Percentiles rank a stretch among this genome's conserved stretches.
These are phyloP conservation scores for Boletus smithii DNA, from an alignment of 1,284 basidiomycete genomes.

Conservation along the genomic window DNA sequence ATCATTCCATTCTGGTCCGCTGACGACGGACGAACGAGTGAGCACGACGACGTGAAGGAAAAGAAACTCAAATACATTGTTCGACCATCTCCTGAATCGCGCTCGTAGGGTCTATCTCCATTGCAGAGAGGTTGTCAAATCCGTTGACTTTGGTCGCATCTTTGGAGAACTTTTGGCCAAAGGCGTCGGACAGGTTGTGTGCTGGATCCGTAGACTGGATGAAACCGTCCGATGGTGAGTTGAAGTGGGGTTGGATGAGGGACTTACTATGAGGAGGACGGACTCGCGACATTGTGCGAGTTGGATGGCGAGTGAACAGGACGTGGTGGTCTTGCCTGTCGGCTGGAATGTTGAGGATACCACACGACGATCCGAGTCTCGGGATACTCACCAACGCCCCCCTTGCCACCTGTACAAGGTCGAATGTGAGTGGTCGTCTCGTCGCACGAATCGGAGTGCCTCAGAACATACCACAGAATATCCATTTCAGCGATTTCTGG, in stretches of 20 bases:
- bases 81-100: conserved; percentile 99
- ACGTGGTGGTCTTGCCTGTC: conserved; percentile 91
- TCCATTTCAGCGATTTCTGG: conserved; percentile 89
- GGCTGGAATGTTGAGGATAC: conserved; percentile 1
- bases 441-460: not conserved
- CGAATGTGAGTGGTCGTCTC: conserved; percentile 12
- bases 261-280: conserved; percentile 86
- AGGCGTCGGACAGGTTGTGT: conserved; percentile 98
- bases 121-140: conserved; percentile 94
- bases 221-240: not conserved
- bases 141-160: conserved; percentile 99
- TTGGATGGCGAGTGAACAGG: conserved; percentile 93
- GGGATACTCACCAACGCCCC: conserved; percentile 77
- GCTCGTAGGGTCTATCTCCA: conserved; percentile 99
- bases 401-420: conserved; percentile 75
- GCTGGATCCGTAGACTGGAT: conserved; percentile 94
- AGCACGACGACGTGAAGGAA: conserved; percentile 1
- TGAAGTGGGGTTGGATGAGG: not conserved
- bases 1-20: conserved; percentile 93
- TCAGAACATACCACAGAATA: conserved; percentile 81
- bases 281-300: conserved; percentile 84
- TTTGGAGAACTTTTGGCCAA: conserved; percentile 98
- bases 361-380: not conserved
- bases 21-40: conserved; percentile 31
- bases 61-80: conserved; percentile 60